These are phyloP conservation scores for Zasmidium cellare DNA, from an alignment of 2,329 filamentous ascomycete species.

Conservation along the genomic window DNA sequence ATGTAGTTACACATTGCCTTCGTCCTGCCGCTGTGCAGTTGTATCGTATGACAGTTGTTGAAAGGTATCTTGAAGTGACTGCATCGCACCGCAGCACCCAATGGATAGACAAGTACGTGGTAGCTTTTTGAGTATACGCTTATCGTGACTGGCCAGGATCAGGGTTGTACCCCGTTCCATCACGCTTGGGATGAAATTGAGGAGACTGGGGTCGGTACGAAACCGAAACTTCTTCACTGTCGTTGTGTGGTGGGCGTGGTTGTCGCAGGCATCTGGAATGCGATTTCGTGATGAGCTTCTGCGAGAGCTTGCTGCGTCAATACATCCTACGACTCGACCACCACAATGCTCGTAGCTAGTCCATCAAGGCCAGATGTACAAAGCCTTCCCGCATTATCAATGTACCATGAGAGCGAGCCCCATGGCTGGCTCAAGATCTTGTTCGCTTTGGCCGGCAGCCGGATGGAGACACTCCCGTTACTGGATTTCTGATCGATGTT, in stretches of 20 bases:
- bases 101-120: too few species aligned
- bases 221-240: not conserved
- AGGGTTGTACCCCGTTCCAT: not conserved
- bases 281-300: not conserved
- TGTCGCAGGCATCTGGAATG: not conserved
- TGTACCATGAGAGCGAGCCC: constrained; percentile 23
- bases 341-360: constrained; percentile 26
- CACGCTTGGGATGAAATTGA: not conserved
- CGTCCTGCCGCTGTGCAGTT: too few species aligned
- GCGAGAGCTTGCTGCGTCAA: not conserved
- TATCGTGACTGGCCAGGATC: not conserved
- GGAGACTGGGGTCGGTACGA: not conserved
- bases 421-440: constrained; percentile 24
- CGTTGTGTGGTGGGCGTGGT: too few species aligned
- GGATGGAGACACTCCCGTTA: constrained; percentile 11
- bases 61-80: not conserved
- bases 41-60: too few species aligned
- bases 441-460: constrained; percentile 18
- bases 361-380: constrained; percentile 15
- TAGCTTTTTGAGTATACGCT: too few species aligned
- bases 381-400: constrained; percentile 14
- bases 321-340: constrained; percentile 18
- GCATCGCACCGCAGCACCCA: too few species aligned
- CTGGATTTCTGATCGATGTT: constrained; percentile 14
- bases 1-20: too few species aligned